Percentiles rank a stretch among this genome's conserved stretches.
Conservation (phyloP, 768 basidiomycete genomes). For the Suillus americanus region DNA sequence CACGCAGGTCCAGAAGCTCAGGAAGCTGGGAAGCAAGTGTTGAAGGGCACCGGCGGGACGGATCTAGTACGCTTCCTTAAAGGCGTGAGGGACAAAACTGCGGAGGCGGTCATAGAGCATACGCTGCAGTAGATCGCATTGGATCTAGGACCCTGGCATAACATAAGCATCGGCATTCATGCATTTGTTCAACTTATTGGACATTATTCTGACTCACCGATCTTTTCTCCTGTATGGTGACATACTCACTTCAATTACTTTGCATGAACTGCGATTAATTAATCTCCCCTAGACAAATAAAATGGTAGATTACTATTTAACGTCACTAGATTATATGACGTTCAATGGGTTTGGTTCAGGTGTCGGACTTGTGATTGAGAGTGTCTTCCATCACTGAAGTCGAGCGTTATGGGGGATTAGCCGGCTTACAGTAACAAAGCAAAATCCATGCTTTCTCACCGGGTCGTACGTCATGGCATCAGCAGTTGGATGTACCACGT, state of each 20-base stretch:
- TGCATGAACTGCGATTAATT: neutral
- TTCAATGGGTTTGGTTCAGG: neutral
- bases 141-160: neutral
- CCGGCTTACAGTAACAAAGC: neutral
- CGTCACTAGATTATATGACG: neutral
- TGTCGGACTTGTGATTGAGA: neutral
- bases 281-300: neutral
- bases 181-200: neutral
- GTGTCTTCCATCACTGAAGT: too few species aligned
- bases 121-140: neutral
- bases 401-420: neutral
- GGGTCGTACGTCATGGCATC: neutral
- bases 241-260: neutral
- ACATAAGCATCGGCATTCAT: neutral
- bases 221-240: neutral
- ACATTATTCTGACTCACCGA: neutral
- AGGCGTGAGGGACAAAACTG: conserved; percentile 67
- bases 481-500: too few species aligned
- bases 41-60: conserved; percentile 82
- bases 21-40: conserved; percentile 20
- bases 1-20: conserved; percentile 6
- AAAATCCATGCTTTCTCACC: neutral
- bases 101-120: conserved; percentile 36
- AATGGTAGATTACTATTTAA: neutral
- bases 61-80: conserved; percentile 76